Evolutionary conservation across 148 eudicot species (phyloP), one percentile per base, ranked within the genome.

Genomic region (Diospyros kaki): DNA sequence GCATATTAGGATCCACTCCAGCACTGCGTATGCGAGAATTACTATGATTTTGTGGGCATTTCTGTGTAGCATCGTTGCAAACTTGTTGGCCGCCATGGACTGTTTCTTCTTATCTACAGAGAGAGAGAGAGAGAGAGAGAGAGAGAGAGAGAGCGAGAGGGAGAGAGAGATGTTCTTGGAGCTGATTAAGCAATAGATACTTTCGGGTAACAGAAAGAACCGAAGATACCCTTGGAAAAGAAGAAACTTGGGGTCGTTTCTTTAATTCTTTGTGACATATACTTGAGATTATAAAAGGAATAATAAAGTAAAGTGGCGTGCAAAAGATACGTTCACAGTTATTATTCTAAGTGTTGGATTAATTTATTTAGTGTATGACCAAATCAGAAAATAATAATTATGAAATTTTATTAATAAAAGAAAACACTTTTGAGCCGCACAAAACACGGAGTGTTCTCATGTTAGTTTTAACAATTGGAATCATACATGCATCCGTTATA

Each of bases 51-150:
- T 79, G 74, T 79, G 67, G 45, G 74, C 63, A 70, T 74, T 74
- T 69, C 58, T 79, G 9, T 79, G 74, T 55, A 79, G 64, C 74
- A 74, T 74, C 6, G 78, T 75, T 51, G 78, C 82, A 69, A 74
- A 74, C 64, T 79, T 69, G 74, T 74, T 79, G 68, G 78, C 53
- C 61, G 69, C 82, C 82, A 79, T 79, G 2, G 75, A 12, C 13
- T 50, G 53, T 3, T 41, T 45, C 71, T 68, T 50, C 52, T 50
- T 68, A 18, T 68, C 51, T 68, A 51, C 67, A 64, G 4, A 28
- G 43, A 50, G 56, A 28, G 46, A 63, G 60, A 12, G 69, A 11
- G 74, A 3, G 59, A 28, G 59, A 18, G 45, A 51, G 59, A 51
- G 72, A 50, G 42, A 67, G 55, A 17, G 42, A 51, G 40, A 10